Conservation (phyloP, 257 asterid genomes). For the Solanum pimpinellifolium region DNA sequence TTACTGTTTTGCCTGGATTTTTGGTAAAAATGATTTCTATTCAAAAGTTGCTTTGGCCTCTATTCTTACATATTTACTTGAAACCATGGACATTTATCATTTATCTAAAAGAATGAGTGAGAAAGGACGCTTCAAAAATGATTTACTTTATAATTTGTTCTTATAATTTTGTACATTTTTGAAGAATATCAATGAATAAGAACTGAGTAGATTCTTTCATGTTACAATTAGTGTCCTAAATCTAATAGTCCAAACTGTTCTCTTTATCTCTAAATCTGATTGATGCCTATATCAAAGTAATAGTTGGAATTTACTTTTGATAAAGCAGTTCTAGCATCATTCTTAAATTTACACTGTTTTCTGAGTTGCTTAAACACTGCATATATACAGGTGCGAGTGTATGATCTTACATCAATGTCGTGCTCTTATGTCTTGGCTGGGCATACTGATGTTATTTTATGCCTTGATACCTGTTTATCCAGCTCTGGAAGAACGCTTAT, state of each 20-base stretch:
- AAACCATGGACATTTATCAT: neutral
- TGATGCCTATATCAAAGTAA: neutral
- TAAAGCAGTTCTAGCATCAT: neutral
- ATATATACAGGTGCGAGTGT: slow-evolving; percentile 67
- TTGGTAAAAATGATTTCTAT: neutral
- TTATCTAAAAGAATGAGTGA: neutral
- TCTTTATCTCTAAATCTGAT: neutral
- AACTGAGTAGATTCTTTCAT: neutral
- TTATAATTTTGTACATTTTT: neutral
- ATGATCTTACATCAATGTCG: slow-evolving; percentile 92
- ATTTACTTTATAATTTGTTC: neutral
- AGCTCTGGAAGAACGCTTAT: slow-evolving; percentile 58
- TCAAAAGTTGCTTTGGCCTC: neutral
- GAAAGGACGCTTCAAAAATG: neutral
- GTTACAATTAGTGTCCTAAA: neutral
- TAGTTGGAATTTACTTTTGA: neutral
- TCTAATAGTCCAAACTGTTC: neutral
- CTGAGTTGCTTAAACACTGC: neutral
- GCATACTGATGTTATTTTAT: slow-evolving; percentile 71
- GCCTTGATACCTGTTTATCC: slow-evolving; percentile 74
- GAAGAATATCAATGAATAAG: neutral
- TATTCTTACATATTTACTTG: neutral
- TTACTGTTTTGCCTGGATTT: neutral
- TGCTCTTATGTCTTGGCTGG: slow-evolving; percentile 89
- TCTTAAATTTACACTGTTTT: neutral